phyloP scores from a whole-genome alignment of 2,329 filamentous ascomycete genomes.

The Cladophialophora carrionii region DNA sequence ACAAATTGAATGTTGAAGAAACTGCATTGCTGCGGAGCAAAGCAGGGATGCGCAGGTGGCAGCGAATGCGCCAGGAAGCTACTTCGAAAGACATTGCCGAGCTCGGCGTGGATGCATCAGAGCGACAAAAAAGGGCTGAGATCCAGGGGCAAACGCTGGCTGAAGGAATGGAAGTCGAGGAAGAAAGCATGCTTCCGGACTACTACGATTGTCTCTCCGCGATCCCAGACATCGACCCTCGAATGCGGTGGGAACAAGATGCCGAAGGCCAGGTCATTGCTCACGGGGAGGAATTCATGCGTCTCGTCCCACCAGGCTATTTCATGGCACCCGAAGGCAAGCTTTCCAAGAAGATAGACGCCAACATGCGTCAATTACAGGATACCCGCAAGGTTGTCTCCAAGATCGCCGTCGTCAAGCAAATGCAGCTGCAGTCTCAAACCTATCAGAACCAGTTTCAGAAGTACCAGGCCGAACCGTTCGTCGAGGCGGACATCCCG shows the following conservation, averaged over 20 bases:
- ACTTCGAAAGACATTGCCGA: constrained; percentile 52
- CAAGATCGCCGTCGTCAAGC: constrained; percentile 97
- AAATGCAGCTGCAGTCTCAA: constrained; percentile 98
- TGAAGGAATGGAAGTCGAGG: constrained; percentile 90
- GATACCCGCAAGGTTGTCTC: constrained; percentile 94
- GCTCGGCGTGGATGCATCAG: constrained; percentile 47
- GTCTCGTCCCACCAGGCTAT: constrained; percentile 71
- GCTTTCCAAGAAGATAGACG: constrained; percentile 78
- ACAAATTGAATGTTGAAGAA: constrained; percentile 82
- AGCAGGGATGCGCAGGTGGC: constrained; percentile 84
- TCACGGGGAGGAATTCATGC: constrained; percentile 80
- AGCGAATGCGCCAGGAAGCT: constrained; percentile 75
- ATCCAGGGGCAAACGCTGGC: constrained; percentile 74
- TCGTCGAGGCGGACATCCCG: constrained; percentile 81
- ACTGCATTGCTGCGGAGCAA: constrained; percentile 83
- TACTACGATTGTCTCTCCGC: constrained; percentile 89
- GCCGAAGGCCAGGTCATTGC: constrained; percentile 86
- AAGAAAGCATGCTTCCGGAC: constrained; percentile 82
- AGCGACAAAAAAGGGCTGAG: constrained; percentile 38
- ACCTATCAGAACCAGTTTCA: constrained; percentile 98
- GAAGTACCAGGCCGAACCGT: constrained; percentile 89
- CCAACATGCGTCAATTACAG: constrained; percentile 92
- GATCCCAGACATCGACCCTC: constrained; percentile 79
- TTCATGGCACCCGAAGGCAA: constrained; percentile 76
- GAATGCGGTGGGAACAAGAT: constrained; percentile 86